Base-by-base conservation (phyloP, 2,329 filamentous ascomycete genomes). In the Fusarium begoniae region DNA sequence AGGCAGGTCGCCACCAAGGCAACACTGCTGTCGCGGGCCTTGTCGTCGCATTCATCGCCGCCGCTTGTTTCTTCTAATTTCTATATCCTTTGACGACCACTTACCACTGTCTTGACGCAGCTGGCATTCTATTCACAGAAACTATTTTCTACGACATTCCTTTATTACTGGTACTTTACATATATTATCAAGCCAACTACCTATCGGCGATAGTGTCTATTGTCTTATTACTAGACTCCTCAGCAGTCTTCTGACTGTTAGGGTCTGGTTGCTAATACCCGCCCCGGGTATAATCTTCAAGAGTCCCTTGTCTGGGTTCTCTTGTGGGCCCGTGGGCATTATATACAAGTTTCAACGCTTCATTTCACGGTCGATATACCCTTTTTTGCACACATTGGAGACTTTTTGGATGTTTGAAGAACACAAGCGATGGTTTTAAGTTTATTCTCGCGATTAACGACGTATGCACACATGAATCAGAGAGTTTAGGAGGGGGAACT, bases 41-140 rank as follows among this genome's bases (percentile, higher is more conserved):
- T 28, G 82, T 90, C 48, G 84, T 90, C 51, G 89, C 88, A 60
- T 84, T 90, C 50, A 82, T 89, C 38, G 88, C 87, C 30, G 85
- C 88, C 32, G 84, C 85, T 22, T 87, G 83, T 75, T 81, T 88
- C 71, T 85, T 86, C 72, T 89, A 80, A 77, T 70, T 47, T 55
- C 66, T 58, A 41, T 63, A 55, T 66, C 56, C 41, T 51, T 62
- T 61, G 66, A 60, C 69, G 45, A 56, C 61, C 63, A 64, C 50
- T 41, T 43, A 44, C 53, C 50, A 58, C 63, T 63, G 58, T 47
- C 51, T 59, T 51, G 54, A 70, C 50, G 57, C 78, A 77, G 70
- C 64, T 75, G 77, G 75, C 66, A 67, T 77, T 79, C 60, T 50
- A 54, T 79, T 78, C 74, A 48, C 56, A 58, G 41, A 62, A 43